phyloP scores from a whole-genome alignment of 2,329 filamentous ascomycete species.

The Aspergillus sp. region DNA sequence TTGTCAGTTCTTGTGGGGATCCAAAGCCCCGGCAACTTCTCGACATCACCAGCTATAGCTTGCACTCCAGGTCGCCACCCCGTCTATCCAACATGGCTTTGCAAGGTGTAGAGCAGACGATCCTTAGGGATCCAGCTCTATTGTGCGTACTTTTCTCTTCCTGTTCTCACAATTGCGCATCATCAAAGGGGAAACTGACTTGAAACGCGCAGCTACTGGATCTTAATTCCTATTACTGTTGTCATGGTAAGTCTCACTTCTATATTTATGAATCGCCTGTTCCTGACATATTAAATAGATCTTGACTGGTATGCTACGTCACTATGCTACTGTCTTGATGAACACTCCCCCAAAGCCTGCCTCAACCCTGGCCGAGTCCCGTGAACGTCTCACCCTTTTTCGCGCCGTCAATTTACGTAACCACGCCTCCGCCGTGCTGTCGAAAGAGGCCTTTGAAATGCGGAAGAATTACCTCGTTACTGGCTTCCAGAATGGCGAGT shows the following conservation, averaged over 20 bases:
- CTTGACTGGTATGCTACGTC: slow-evolving; percentile 88
- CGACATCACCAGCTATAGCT: background rate
- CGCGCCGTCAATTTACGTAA: slow-evolving; percentile 80
- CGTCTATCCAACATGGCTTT: slow-evolving; percentile 64
- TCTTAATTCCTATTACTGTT: slow-evolving; percentile 92
- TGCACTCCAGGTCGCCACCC: background rate
- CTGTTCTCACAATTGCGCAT: background rate
- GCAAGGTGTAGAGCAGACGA: slow-evolving; percentile 82
- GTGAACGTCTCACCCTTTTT: slow-evolving; percentile 81
- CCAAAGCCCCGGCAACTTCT: background rate
- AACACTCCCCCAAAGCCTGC: slow-evolving; percentile 77
- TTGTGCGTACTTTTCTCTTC: slow-evolving; percentile 66
- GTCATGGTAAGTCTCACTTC: slow-evolving; percentile 70
- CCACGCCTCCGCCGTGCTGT: slow-evolving; percentile 80
- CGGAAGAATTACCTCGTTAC: slow-evolving; percentile 79
- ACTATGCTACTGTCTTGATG: slow-evolving; percentile 94
- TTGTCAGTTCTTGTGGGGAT: slow-evolving; percentile 18
- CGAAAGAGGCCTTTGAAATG: slow-evolving; percentile 71
- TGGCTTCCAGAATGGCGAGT: slow-evolving; percentile 81
- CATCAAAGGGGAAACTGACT: background rate
- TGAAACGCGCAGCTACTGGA: slow-evolving; percentile 78
- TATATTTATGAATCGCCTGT: background rate
- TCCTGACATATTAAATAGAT: slow-evolving; percentile 53
- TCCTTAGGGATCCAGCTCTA: slow-evolving; percentile 95
- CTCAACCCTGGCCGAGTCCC: slow-evolving; percentile 59